These are phyloP conservation scores for Lichtheimia ornata DNA, from an alignment of 371 early-diverging fungal genomes.

Conservation along the genomic window DNA sequence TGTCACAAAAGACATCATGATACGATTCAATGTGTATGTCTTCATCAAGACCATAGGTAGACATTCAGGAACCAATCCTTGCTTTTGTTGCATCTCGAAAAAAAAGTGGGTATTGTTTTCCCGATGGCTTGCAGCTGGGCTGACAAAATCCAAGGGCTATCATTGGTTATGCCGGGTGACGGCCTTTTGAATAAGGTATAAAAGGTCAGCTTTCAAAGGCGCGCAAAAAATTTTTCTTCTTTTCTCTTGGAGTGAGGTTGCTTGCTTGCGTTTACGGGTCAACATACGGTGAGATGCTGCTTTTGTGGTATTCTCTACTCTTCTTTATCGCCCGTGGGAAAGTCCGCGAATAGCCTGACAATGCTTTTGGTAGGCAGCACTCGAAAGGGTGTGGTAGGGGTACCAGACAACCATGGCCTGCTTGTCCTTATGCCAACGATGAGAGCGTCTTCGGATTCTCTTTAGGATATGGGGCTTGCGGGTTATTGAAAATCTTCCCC, in stretches of 20 bases:
- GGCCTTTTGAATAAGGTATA: too few relatives aligned
- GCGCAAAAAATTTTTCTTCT: neutral
- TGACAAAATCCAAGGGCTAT: too few relatives aligned
- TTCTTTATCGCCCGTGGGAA: conserved; percentile 3
- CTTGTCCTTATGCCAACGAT: neutral
- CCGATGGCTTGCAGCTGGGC: too few relatives aligned
- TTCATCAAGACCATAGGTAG: too few relatives aligned
- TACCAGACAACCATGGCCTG: conserved; percentile 1
- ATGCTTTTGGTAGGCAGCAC: conserved; percentile 2
- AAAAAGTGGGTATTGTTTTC: too few relatives aligned
- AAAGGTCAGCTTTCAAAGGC: too few relatives aligned
- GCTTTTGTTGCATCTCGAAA: too few relatives aligned
- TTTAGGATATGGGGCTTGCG: neutral
- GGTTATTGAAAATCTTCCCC: conserved; percentile 1
- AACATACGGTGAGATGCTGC: conserved; percentile 4
- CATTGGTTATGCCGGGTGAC: too few relatives aligned
- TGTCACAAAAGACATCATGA: too few relatives aligned
- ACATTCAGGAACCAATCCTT: too few relatives aligned
- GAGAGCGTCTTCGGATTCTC: neutral
- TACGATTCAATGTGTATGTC: too few relatives aligned
- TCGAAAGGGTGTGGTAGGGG: conserved; percentile 3
- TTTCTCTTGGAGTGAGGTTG: conserved; percentile 2
- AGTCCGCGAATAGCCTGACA: neutral
- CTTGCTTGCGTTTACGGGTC: conserved; percentile 5
- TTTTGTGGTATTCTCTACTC: neutral